Base-by-base conservation (phyloP, 805 yeast genomes). In the Candida multigemmis region DNA sequence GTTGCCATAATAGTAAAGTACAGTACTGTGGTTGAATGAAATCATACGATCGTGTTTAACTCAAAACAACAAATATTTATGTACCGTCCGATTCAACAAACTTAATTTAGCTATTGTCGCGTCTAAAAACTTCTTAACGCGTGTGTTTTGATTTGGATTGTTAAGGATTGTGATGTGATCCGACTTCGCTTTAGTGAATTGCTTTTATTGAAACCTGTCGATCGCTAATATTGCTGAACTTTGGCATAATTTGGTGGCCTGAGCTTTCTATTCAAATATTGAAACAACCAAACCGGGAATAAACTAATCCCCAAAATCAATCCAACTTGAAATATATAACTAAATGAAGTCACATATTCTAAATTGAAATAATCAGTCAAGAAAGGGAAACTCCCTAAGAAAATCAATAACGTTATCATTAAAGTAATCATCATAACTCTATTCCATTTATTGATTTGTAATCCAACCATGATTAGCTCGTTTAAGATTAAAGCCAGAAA, bases 231-330 rank as follows among this genome's bases (percentile, higher is more conserved):
- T 34, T 82, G 91, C 50, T 87, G 97, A 22, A 91, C 97, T 52
- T 91, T 91, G 6, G 96, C 96, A 51, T 91, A 91, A 46, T 84
- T 85, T 17, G 98, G 98, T 3, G 98, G 97, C 40, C 86, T 73
- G 31, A 91, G 52, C 35, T 64, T 74, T 36, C 94, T 68, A 45
- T 78, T 75, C 11, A 89, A 58, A 4, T 81, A 65, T 51, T 83
- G 83, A 3, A 77, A 76, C 2, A 79, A 58, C 96, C 96, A 89
- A 2, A 89, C 93, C 1, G 98, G 98, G 19, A 85, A 53, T 31
- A 89, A 60, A 5, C 95, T 79, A 4, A 83, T 57, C 0, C 73
- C 63, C 21, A 87, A 54, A 8, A 83, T 77, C 6, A 79, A 57
- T 3, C 65, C 51, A 5, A 72, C 52, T 46, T 82, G 87, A 80